Conservation (phyloP, 371 early-diverging fungal species). For the Mucor mucedo region DNA sequence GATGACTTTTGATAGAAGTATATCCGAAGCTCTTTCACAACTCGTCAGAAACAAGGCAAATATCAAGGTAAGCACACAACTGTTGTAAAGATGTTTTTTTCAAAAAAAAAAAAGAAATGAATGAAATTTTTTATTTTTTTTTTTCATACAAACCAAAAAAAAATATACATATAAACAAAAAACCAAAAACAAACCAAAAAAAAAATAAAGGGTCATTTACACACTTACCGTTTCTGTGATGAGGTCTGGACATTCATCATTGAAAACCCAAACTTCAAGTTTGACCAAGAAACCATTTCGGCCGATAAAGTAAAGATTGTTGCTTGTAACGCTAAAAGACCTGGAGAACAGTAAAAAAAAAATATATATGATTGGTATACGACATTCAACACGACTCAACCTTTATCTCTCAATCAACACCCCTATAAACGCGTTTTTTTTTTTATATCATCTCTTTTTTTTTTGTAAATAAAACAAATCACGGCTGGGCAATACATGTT, state of each 20-base stretch:
- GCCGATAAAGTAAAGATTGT: slow-evolving; percentile 93
- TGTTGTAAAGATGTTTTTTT: not conserved
- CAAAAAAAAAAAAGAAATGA: slow-evolving; percentile 1
- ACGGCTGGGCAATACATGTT: too few relatives aligned
- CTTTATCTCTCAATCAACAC: not conserved
- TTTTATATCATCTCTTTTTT: not conserved
- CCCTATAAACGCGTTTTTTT: not conserved
- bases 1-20: slow-evolving; percentile 69
- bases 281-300: slow-evolving; percentile 80
- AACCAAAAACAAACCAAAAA: too few relatives aligned
- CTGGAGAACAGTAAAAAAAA: slow-evolving; percentile 61
- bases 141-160: not conserved
- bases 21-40: slow-evolving; percentile 49
- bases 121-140: not conserved
- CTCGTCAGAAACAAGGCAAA: slow-evolving; percentile 52
- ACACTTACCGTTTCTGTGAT: slow-evolving; percentile 92
- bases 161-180: too few relatives aligned
- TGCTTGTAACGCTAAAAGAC: slow-evolving; percentile 81
- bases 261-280: slow-evolving; percentile 82
- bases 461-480: not conserved
- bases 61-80: slow-evolving; percentile 38
- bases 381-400: not conserved
- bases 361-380: not conserved
- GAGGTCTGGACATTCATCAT: slow-evolving; percentile 98
- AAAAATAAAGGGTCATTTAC: slow-evolving; percentile 72